These are phyloP conservation scores for Aegle marmelos DNA, from an alignment of 345 rosid genomes.

Conservation along the genomic window DNA sequence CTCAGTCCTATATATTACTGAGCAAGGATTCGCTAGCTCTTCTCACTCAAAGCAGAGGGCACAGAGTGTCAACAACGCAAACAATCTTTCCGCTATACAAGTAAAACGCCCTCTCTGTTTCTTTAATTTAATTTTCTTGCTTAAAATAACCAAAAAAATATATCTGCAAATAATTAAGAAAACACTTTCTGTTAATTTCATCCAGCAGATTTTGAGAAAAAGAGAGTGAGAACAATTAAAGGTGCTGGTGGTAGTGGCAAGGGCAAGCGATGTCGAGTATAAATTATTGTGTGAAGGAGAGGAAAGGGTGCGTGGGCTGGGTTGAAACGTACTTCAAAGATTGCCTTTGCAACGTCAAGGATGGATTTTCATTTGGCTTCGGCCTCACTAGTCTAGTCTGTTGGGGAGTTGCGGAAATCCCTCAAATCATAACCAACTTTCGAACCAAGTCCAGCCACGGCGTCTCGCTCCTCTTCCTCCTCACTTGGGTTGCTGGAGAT, in stretches of 20 bases:
- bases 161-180: background rate
- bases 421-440: slow-evolving; percentile 93
- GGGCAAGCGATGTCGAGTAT: slow-evolving; percentile 10
- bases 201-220: background rate
- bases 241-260: too few species aligned
- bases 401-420: slow-evolving; percentile 95
- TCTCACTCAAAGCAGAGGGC: too few species aligned
- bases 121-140: background rate
- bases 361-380: slow-evolving; percentile 68
- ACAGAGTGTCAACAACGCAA: too few species aligned
- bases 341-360: slow-evolving; percentile 74
- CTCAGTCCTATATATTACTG: too few species aligned
- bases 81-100: background rate
- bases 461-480: slow-evolving; percentile 83
- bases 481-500: slow-evolving; percentile 97
- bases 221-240: background rate
- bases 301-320: slow-evolving; percentile 69
- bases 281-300: slow-evolving; percentile 54
- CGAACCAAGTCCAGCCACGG: slow-evolving; percentile 91
- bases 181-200: background rate
- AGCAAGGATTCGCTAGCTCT: too few species aligned
- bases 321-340: slow-evolving; percentile 74
- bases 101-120: background rate
- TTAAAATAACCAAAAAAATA: too few species aligned
- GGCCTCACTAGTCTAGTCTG: slow-evolving; percentile 65